These are phyloP conservation scores for Tremella mesenterica DNA, from an alignment of 768 basidiomycete genomes.

Conservation along the genomic window DNA sequence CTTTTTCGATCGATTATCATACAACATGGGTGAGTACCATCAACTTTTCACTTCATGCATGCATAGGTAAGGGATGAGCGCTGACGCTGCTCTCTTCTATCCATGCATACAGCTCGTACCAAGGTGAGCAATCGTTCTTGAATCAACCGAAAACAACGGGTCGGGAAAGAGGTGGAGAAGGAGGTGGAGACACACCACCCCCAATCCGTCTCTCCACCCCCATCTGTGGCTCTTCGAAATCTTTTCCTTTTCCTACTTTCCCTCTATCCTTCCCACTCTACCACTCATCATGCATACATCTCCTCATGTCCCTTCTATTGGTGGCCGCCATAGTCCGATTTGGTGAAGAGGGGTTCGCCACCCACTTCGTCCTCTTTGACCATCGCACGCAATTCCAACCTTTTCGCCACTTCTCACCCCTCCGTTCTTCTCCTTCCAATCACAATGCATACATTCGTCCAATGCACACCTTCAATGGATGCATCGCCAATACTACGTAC, in stretches of 20 bases:
- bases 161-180: conserved; percentile 6
- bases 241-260: neutral
- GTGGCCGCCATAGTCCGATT: too few species aligned
- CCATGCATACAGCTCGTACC: conserved; percentile 31
- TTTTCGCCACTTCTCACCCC: neutral
- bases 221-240: neutral
- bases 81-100: conserved; percentile 4
- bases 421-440: neutral
- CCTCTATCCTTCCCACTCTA: neutral
- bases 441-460: conserved; percentile 6
- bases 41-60: conserved; percentile 3
- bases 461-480: neutral
- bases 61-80: neutral
- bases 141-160: conserved; percentile 2
- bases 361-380: neutral
- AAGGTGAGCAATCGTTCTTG: conserved; percentile 23
- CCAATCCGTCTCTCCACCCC: neutral
- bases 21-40: conserved; percentile 29
- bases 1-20: neutral
- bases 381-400: neutral
- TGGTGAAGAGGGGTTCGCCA: too few species aligned
- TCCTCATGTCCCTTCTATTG: conserved; percentile 4
- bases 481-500: neutral
- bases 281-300: conserved; percentile 1
- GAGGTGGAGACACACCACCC: neutral